Base-by-base conservation (phyloP, 257 asterid species). In the Scutellaria baicalensis region DNA sequence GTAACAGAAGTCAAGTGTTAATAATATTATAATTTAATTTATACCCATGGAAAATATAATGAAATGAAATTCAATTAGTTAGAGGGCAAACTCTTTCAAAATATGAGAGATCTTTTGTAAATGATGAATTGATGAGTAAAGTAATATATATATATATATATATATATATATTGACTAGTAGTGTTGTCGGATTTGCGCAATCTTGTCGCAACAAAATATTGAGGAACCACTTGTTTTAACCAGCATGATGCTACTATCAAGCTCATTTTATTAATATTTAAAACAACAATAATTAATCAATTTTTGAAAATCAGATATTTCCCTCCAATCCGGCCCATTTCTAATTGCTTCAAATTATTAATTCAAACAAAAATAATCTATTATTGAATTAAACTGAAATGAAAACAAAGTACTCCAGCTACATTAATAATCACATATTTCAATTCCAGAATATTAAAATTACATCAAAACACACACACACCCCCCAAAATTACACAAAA, bases 181-280 rank as follows among this genome's bases (percentile, higher is more conserved):
- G 36, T 58, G 17, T 76, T 70, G 35, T 59, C 76, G 64, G 72
- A 49, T 50, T 45, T 69, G 40, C 42, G 68, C 64, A 42, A 40
- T 63, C 23, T 73, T 66, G 77, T 55, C 64, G 18, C 64, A 31
- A 36, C 27, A 18, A 64, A 71, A 43, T 48, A 68, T 59, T 51
- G 11, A 17, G 49, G 45, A 50, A 39, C 16, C 8, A 3, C 9
- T 39, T 56, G 35, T 48, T 49, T 70, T 70, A 20, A 58, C 52
- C 70, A 71, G 6, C 72, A 54, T 43, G 50, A 72, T 60, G 67
- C 75, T 51, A 54, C 44, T 38, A 51, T 68, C 40, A 52, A 52
- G 78, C 72, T 3, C 12, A 59, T 54, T 0, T 9, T 54, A 14
- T 12, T 58, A 5, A 48, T 12, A 6, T 16, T 55, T 23, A 3